phyloP scores from a whole-genome alignment of 331 rosid genomes.

The Dryas integrifolia region DNA sequence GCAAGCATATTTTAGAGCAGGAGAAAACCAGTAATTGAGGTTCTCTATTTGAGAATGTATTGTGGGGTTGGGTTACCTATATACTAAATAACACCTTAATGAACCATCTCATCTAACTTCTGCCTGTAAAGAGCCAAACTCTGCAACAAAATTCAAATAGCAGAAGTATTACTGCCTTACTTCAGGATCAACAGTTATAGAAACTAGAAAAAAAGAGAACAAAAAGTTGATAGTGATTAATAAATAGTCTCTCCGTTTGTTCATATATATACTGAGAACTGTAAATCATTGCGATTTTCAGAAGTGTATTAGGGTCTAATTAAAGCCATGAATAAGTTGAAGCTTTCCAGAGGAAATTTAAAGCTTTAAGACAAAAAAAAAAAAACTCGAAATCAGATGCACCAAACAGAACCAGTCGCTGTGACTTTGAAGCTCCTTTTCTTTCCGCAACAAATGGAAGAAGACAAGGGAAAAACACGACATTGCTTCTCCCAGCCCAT shows the following conservation, averaged over 20 bases:
- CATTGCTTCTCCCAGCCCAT: background rate
- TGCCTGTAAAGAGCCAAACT: constrained; percentile 81
- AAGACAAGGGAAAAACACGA: background rate
- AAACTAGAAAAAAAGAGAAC: background rate
- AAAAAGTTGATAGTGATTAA: background rate
- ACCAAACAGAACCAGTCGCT: background rate
- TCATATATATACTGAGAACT: background rate
- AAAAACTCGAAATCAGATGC: too few relatives aligned
- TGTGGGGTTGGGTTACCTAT: constrained; percentile 17
- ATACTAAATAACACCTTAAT: constrained; percentile 15
- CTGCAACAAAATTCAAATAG: constrained; percentile 43
- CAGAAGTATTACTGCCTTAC: constrained; percentile 5
- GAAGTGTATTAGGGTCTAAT: constrained; percentile 6
- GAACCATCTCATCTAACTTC: constrained; percentile 66
- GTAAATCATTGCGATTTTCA: background rate
- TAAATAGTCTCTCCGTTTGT: background rate
- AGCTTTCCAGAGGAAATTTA: background rate
- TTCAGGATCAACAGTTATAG: background rate
- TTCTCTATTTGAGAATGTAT: constrained; percentile 10
- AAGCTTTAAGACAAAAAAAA: background rate
- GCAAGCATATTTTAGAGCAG: constrained; percentile 3
- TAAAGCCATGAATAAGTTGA: background rate
- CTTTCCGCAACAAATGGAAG: constrained; percentile 5
- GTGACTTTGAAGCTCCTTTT: background rate
- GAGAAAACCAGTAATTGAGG: constrained; percentile 11